Evolutionary conservation across 2,329 filamentous ascomycete species (phyloP), one percentile per base, ranked within the genome.

Genomic region (Cladobotryum mycophilum): DNA sequence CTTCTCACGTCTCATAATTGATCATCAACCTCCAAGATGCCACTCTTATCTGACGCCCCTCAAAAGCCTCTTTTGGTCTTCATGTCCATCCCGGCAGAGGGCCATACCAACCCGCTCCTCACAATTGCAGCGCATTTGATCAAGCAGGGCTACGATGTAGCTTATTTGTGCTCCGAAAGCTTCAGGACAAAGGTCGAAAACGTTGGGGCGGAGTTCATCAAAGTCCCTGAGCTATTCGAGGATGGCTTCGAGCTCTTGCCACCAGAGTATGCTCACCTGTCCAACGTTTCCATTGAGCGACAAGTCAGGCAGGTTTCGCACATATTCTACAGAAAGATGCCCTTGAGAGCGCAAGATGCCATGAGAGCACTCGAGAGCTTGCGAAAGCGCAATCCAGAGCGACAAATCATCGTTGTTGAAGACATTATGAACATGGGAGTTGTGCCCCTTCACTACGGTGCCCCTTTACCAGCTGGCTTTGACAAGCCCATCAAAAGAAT

Each of bases 91-190:
- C 57, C 60, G 1, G 47, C 42, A 1, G 53, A 57, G 11, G 61
- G 61, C 3, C 62, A 64, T 37, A 52, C 45, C 1, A 48, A 44
- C 3, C 61, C 60, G 3, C 37, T 62, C 1, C 40, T 65, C 4
- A 51, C 54, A n/a, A 60, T 72, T 11, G 65, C 67, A 3, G 54
- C 55, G 1, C 56, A 58, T 13, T 54, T 71, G 5, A 58, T 67
- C 3, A 52, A 59, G n/a, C 56, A 62, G 5, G 69, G 68, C 3
- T 71, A 72, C 53, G 62, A 69, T 4, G 62, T 72, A 2, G 67
- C 64, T 0, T 69, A 72, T 52, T 61, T 72, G 3, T 60, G 63
- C 1, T 61, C 64, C 3, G 53, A 53, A 0, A 48, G 55, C 1
- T 70, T 67, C 53, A 53, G 63, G 17, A 53, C 60, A 3, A 56